These are phyloP conservation scores for Podospora pseudopauciseta DNA, from an alignment of 495 filamentous ascomycete genomes.

Conservation along the genomic window DNA sequence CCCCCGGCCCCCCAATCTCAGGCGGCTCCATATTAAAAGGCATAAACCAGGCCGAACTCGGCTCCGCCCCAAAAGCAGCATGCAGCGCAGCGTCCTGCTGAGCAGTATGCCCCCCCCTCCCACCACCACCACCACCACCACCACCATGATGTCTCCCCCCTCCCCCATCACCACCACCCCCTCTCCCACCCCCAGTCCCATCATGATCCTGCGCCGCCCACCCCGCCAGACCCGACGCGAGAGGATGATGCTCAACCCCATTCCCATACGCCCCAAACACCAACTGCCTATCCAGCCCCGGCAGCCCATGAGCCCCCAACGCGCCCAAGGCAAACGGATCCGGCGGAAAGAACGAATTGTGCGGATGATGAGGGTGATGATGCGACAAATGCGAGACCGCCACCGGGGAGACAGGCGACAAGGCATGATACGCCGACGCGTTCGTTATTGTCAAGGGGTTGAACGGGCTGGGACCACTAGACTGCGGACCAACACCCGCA, in stretches of 20 bases:
- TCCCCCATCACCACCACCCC: neutral
- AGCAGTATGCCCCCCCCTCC: neutral
- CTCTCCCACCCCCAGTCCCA: slow-evolving; percentile 1
- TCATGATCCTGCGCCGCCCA: slow-evolving; percentile 21
- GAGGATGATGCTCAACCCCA: slow-evolving; percentile 20
- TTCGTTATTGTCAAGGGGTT: slow-evolving; percentile 39
- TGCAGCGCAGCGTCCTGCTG: slow-evolving; percentile 28
- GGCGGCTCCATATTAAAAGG: slow-evolving; percentile 88
- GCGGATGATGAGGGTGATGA: slow-evolving; percentile 37
- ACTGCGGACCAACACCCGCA: slow-evolving; percentile 30
- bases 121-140: neutral
- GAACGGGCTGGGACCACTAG: slow-evolving; percentile 37
- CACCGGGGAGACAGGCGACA: slow-evolving; percentile 47
- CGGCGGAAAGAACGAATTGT: slow-evolving; percentile 45
- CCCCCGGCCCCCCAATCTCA: slow-evolving; percentile 43
- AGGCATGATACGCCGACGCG: slow-evolving; percentile 41
- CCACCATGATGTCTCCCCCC: neutral
- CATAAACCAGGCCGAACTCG: slow-evolving; percentile 85
- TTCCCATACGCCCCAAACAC: slow-evolving; percentile 73
- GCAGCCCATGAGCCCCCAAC: slow-evolving; percentile 38
- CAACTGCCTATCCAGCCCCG: slow-evolving; percentile 71
- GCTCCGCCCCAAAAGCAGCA: slow-evolving; percentile 35
- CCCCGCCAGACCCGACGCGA: slow-evolving; percentile 19
- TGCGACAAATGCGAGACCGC: slow-evolving; percentile 35
- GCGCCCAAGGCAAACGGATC: slow-evolving; percentile 40